phyloP scores from a whole-genome alignment of 1,139 yeast genomes.

The Pichia sp. region DNA sequence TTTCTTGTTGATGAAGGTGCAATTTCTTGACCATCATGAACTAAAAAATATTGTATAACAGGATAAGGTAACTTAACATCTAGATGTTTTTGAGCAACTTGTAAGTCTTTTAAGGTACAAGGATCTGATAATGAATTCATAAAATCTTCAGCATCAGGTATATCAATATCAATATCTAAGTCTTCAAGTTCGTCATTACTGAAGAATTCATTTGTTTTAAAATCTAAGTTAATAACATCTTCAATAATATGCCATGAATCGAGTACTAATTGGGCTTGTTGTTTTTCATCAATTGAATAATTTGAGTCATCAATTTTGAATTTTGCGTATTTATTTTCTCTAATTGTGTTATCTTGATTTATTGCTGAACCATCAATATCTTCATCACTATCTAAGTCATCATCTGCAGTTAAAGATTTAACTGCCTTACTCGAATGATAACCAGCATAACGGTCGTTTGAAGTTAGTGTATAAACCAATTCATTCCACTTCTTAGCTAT shows the following conservation, averaged over 20 bases:
- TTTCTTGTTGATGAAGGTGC: constrained; percentile 43
- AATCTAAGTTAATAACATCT: constrained; percentile 10
- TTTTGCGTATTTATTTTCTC: neutral
- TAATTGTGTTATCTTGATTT: neutral
- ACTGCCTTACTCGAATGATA: constrained; percentile 39
- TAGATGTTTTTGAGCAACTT: constrained; percentile 60
- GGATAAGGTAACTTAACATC: constrained; percentile 51
- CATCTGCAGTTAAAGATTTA: constrained; percentile 5
- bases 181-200: constrained; percentile 4
- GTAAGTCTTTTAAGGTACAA: constrained; percentile 56
- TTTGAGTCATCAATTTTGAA: constrained; percentile 1
- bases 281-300: constrained; percentile 11
- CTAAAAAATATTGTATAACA: constrained; percentile 49
- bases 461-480: constrained; percentile 56
- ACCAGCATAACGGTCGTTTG: constrained; percentile 65
- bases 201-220: constrained; percentile 1
- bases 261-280: constrained; percentile 13
- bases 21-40: constrained; percentile 66
- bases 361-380: neutral
- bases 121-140: constrained; percentile 42
- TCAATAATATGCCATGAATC: constrained; percentile 15
- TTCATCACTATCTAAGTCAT: neutral
- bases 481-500: constrained; percentile 36
- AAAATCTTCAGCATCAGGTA: constrained; percentile 19
- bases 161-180: constrained; percentile 3